Percentiles rank a stretch among this genome's conserved stretches.
phyloP scores from a whole-genome alignment of 2,329 filamentous ascomycete species.

The Sporothrix luriei region DNA sequence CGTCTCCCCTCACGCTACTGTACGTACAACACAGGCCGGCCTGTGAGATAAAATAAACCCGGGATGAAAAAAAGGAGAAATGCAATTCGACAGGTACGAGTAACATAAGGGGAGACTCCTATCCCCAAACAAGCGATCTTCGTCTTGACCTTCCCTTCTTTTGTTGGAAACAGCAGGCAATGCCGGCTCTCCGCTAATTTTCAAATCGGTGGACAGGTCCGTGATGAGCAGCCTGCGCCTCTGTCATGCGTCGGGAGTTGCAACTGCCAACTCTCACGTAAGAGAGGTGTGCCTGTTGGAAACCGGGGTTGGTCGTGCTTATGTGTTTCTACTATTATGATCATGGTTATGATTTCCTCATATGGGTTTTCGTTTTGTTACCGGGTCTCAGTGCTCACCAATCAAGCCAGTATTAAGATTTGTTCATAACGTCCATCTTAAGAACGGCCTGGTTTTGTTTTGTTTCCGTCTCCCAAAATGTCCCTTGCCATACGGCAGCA shows the following conservation, averaged over 20 bases:
- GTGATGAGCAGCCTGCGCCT: neutral
- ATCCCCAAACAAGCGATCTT: too few relatives aligned
- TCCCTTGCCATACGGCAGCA: neutral
- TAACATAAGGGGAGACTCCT: too few relatives aligned
- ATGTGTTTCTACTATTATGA: constrained; percentile 7
- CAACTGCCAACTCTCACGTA: neutral
- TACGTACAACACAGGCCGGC: too few relatives aligned
- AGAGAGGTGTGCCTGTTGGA: neutral
- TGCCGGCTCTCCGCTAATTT: neutral
- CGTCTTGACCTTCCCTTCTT: too few relatives aligned
- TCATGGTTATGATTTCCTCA: neutral
- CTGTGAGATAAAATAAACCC: too few relatives aligned
- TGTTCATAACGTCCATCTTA: constrained; percentile 11
- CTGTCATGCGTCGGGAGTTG: neutral
- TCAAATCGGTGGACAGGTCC: neutral
- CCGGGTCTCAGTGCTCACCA: neutral
- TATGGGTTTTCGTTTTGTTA: neutral
- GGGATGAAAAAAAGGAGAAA: too few relatives aligned
- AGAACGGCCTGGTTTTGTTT: neutral
- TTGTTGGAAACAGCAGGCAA: neutral
- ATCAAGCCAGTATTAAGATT: constrained; percentile 3
- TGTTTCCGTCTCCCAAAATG: neutral
- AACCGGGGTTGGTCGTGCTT: neutral
- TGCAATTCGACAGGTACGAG: too few relatives aligned
- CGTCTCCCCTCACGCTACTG: too few relatives aligned